Evolutionary conservation across 495 filamentous ascomycete genomes (phyloP), one percentile per base, ranked within the genome.

Genomic region (Penicillium canariense): DNA sequence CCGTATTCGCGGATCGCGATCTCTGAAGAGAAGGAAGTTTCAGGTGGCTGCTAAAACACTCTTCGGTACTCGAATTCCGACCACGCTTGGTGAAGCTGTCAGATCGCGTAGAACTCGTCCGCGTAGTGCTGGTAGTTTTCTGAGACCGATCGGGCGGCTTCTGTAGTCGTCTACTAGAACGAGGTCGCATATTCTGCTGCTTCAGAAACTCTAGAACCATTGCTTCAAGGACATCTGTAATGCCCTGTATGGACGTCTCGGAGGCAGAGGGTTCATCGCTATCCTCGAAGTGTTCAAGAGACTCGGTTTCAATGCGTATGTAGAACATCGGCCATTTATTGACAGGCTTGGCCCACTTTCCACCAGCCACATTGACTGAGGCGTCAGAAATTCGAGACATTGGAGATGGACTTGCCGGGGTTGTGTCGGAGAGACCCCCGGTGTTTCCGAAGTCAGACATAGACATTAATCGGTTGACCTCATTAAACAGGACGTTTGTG

Each of bases 251-350:
- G 14, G 73, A 71, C 26, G 66, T 62, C 22, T 82, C 73, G 34
- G 70, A 72, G 35, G 77, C 71, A 25, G 67, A 49, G 0, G 56
- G 18, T 12, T 66, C 67, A 25, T 72, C 53, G 11, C 26, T 26
- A 38, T 64, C 25, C 4, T 27, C 54, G 12, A 62, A 48, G 2
- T 26, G 46, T 7, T 48, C 46, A 35, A 55, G 20, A 36, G 40
- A 36, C 3, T 30, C 57, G 0, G 65, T 56, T 9, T 77, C 72
- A n/a, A 98, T 83, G 7, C 83, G 84, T 30, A 98, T 75, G 62
- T 86, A 87, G 60, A 96, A 97, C 88, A 94, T 95, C 2, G 92
- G 91, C 87, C 88, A 96, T 55, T 85, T 79, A 65, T 96, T 91
- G 27, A 89, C 73, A 0, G 83, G 81, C 65, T 89, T 93, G 17